A percentile compares a stretch with the other conserved stretches of the same genome.
Conservation (phyloP, 768 basidiomycete species). For the Auricularia sp. region DNA sequence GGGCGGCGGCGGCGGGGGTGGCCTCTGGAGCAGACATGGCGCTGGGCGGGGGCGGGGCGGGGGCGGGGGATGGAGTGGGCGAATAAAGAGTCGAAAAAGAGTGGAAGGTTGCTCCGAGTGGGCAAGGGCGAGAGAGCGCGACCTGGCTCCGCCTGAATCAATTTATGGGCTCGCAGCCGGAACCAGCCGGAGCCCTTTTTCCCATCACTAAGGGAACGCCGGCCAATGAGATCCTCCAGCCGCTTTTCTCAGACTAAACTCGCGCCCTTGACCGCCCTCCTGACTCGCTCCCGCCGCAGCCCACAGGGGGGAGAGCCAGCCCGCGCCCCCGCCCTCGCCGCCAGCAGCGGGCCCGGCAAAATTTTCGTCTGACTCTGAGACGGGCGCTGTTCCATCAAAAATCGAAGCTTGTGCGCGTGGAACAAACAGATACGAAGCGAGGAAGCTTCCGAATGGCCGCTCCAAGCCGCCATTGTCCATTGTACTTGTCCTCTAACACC, state of each 20-base stretch:
- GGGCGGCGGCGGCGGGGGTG: slow-evolving; percentile 9
- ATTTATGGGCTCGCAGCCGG: background rate
- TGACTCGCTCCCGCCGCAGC: background rate
- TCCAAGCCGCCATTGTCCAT: too few relatives aligned
- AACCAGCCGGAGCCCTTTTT: background rate
- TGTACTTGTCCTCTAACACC: too few relatives aligned
- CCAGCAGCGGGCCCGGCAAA: too few relatives aligned
- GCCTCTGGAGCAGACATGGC: slow-evolving; percentile 60
- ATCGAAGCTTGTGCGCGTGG: too few relatives aligned
- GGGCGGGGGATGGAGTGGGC: slow-evolving; percentile 43
- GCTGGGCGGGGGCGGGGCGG: slow-evolving; percentile 20
- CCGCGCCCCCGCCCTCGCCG: too few relatives aligned
- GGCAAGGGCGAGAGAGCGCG: slow-evolving; percentile 30
- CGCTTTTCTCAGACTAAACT: background rate
- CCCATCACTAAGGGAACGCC: slow-evolving; percentile 1
- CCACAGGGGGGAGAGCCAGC: too few relatives aligned
- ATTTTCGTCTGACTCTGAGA: too few relatives aligned
- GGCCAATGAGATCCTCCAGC: background rate
- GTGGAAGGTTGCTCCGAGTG: slow-evolving; percentile 18
- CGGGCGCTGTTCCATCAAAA: too few relatives aligned
- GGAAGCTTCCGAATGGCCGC: too few relatives aligned
- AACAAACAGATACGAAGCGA: too few relatives aligned
- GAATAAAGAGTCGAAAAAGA: slow-evolving; percentile 14
- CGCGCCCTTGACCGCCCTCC: background rate
- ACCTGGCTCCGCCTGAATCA: slow-evolving; percentile 10